These are phyloP conservation scores for Ottelia alismoides DNA, from an alignment of 106 monocot genomes.

Conservation along the genomic window DNA sequence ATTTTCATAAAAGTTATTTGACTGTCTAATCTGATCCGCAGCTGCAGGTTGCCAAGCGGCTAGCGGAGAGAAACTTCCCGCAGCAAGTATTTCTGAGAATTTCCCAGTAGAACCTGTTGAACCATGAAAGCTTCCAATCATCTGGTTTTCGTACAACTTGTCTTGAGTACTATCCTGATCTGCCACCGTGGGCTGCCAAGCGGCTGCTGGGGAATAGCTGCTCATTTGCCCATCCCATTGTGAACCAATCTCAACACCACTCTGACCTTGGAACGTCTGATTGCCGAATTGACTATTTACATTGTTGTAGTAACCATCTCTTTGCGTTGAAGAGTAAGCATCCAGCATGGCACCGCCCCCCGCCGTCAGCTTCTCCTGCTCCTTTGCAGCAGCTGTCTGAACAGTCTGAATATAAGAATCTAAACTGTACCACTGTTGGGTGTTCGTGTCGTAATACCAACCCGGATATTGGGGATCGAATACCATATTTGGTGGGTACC, in stretches of 20 bases:
- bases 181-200: constrained; percentile 28
- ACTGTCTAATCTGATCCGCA: too few species aligned
- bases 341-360: too few species aligned
- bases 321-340: too few species aligned
- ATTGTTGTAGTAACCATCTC: neutral
- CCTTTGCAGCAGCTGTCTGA: constrained; percentile 10
- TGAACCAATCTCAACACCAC: constrained; percentile 8
- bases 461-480: constrained; percentile 91
- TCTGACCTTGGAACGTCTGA: constrained; percentile 2
- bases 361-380: too few species aligned
- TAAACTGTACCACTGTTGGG: constrained; percentile 63
- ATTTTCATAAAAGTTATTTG: too few species aligned
- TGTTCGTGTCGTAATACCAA: constrained; percentile 92
- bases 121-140: constrained; percentile 19
- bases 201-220: constrained; percentile 13
- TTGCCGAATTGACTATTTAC: constrained; percentile 9
- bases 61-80: too few species aligned
- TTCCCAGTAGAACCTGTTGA: constrained; percentile 8
- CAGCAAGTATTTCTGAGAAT: neutral
- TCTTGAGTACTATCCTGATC: constrained; percentile 8
- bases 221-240: constrained; percentile 17
- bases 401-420: constrained; percentile 57
- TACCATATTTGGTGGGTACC: constrained; percentile 89
- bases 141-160: constrained; percentile 23
- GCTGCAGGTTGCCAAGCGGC: too few species aligned